Percentiles rank a stretch among this genome's conserved stretches.
Evolutionary conservation across 2,329 filamentous ascomycete genomes (phyloP).

Genomic region (Exophiala spinifera): DNA sequence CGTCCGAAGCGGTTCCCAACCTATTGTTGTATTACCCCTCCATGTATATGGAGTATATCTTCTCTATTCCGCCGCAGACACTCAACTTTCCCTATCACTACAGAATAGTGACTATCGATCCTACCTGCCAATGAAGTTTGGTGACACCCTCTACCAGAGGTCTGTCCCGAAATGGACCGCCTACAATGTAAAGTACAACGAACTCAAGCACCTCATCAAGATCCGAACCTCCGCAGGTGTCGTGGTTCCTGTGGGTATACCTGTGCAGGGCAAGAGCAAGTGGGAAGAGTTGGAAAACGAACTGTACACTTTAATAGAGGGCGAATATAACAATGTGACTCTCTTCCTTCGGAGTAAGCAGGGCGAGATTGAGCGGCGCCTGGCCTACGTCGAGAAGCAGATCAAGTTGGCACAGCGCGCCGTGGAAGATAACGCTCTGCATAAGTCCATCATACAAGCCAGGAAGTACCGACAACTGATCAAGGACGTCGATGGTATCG

Average conservation of each 20-base stretch:
- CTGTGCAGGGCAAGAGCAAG: constrained; percentile 60
- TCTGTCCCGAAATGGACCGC: constrained; percentile 81
- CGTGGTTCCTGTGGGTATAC: constrained; percentile 66
- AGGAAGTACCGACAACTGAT: constrained; percentile 50
- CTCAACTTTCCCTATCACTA: background rate
- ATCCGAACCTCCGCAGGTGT: constrained; percentile 70
- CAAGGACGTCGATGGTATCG: constrained; percentile 52
- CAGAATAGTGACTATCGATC: constrained; percentile 38
- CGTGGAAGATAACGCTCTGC: constrained; percentile 12
- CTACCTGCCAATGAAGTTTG: constrained; percentile 66
- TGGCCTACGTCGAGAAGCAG: constrained; percentile 47
- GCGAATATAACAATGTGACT: constrained; percentile 72
- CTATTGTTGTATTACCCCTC: background rate
- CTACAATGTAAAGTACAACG: constrained; percentile 86
- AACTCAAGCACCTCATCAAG: constrained; percentile 81
- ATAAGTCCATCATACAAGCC: constrained; percentile 21
- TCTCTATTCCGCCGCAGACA: background rate
- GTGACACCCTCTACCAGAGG: constrained; percentile 67
- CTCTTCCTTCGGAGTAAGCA: constrained; percentile 78
- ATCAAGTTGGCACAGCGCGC: constrained; percentile 32
- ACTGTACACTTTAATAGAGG: constrained; percentile 68
- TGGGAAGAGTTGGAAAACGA: constrained; percentile 65
- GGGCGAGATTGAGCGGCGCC: constrained; percentile 68
- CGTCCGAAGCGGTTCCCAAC: background rate
- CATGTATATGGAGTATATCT: background rate